Base-by-base conservation (phyloP, 2,329 filamentous ascomycete species). In the Exserohilum rostratum region DNA sequence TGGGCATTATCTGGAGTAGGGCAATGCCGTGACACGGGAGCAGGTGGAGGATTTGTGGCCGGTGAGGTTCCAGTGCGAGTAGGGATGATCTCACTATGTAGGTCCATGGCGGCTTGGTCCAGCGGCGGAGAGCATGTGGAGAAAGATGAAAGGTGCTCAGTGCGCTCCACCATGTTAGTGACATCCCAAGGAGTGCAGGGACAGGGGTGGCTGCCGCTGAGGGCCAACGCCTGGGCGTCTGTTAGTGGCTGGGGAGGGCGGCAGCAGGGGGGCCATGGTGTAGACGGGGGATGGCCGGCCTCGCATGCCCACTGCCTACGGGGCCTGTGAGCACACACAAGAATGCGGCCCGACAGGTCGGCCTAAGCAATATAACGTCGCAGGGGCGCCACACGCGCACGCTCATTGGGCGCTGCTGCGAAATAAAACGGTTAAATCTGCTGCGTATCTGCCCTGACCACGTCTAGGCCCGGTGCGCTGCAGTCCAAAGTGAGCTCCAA, bases 341-440 rank as follows among this genome's bases (percentile, higher is more conserved):
- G 56, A 60, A 50, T 46, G 56, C 62, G 63, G 65, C 64, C 68
- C 69, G 67, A 64, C 64, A 65, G 55, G 60, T 61, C 57, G 70
- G 68, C 63, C 58, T 62, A 65, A 59, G 60, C 65, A 69, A 71
- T 66, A 65, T 68, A 68, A 67, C 58, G 64, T 56, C 55, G 58
- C 69, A 72, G 69, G 69, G 67, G 58, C 50, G 17, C 48, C 50
- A 57, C 42, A 44, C 18, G 35, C 13, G 12, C 20, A 9, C 35
- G 46, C 9, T 69, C 64, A 73, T 68, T 73, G 69, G 71, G 48
- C 50, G 13, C 7, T 25, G 31, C 20, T 25, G 45, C 37, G 58
- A 71, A 55, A 71, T 67, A 68, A 66, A 25, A 70, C 65, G 70
- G 71, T 63, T 70, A 68, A 73, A 71, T 72, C 61, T 63, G 68